phyloP scores from a whole-genome alignment of 2,329 filamentous ascomycete species.

The Domatiomyces catenatus region DNA sequence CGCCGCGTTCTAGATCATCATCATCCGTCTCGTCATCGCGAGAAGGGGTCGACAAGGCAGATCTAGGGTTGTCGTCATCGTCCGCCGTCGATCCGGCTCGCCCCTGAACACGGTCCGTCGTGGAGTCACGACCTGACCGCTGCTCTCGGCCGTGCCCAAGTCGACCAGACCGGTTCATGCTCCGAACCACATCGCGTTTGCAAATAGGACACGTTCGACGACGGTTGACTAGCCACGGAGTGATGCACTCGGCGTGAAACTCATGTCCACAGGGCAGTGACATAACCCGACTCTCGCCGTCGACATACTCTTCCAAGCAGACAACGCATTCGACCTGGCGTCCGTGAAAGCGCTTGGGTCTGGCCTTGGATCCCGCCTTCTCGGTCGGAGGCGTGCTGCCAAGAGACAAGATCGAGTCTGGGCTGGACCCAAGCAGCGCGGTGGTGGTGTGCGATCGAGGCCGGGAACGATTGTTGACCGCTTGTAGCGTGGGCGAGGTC shows the following conservation, averaged over 20 bases:
- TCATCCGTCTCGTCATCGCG: constrained; percentile 22
- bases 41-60: constrained; percentile 33
- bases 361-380: constrained; percentile 20
- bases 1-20: constrained; percentile 30
- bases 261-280: constrained; percentile 93
- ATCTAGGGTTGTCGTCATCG: constrained; percentile 29
- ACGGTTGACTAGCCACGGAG: constrained; percentile 89
- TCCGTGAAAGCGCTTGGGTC: constrained; percentile 45
- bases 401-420: constrained; percentile 2
- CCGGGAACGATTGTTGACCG: constrained; percentile 21
- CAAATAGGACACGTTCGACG: constrained; percentile 97
- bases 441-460: constrained; percentile 26
- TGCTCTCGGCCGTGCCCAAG: background rate
- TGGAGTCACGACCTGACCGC: constrained; percentile 24
- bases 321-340: constrained; percentile 81
- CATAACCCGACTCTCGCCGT: constrained; percentile 91
- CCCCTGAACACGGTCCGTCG: constrained; percentile 30
- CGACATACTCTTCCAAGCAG: constrained; percentile 88
- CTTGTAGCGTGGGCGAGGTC: constrained; percentile 59
- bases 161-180: constrained; percentile 32
- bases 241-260: constrained; percentile 97
- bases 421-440: constrained; percentile 17
- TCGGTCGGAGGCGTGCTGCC: constrained; percentile 17
- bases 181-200: constrained; percentile 81
- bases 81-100: constrained; percentile 31